These are phyloP conservation scores for Dictyostelium intermedium DNA, from an alignment of 78 protist genomes.

Conservation along the genomic window DNA sequence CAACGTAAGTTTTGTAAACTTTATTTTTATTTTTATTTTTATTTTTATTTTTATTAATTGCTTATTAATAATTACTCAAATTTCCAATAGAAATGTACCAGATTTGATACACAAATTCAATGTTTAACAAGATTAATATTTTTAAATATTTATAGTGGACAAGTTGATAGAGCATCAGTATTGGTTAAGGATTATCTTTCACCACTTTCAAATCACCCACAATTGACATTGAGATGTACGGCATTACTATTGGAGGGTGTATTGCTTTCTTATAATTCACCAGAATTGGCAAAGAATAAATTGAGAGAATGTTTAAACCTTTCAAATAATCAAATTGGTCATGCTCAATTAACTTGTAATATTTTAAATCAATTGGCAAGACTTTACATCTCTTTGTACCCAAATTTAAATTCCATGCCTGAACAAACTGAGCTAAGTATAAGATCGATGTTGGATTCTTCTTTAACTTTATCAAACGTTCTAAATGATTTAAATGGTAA, in stretches of 20 bases:
- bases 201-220: constrained; percentile 51
- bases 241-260: constrained; percentile 33
- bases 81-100: constrained; percentile 19
- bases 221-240: constrained; percentile 8
- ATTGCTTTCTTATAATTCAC: background rate
- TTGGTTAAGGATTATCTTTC: constrained; percentile 21
- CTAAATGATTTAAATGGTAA: constrained; percentile 16
- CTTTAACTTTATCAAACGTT: background rate
- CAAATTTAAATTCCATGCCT: background rate
- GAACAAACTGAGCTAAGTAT: background rate
- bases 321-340: constrained; percentile 29
- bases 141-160: background rate
- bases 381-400: constrained; percentile 4
- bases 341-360: constrained; percentile 44
- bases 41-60: background rate
- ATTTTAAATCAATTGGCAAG: constrained; percentile 14
- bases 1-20: constrained; percentile 29
- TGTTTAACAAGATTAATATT: constrained; percentile 31
- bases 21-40: background rate
- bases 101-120: constrained; percentile 63
- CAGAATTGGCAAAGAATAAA: constrained; percentile 23
- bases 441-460: constrained; percentile 5
- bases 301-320: constrained; percentile 39
- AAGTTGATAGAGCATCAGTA: background rate
- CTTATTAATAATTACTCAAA: background rate